A percentile compares a stretch with the other conserved stretches of the same genome.
phyloP scores from a whole-genome alignment of 805 yeast species.

The Barnettozyma pratensis region DNA sequence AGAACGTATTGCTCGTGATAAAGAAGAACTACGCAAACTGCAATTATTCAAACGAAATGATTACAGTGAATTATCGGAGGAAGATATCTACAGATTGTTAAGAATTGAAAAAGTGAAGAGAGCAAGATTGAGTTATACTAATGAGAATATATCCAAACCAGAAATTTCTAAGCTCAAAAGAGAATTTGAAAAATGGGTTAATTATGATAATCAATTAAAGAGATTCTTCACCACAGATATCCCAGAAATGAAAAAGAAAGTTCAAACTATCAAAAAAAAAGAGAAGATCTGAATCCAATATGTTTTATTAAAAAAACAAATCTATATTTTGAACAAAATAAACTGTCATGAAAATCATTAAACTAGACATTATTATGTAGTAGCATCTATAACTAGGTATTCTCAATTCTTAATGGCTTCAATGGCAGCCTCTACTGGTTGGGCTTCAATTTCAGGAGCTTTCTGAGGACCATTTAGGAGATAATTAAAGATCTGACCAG shows the following conservation, averaged over 20 bases:
- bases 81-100: slow-evolving; percentile 14
- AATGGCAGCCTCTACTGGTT: background rate
- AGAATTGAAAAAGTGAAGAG: slow-evolving; percentile 19
- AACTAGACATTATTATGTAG: background rate
- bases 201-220: slow-evolving; percentile 19
- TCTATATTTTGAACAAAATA: background rate
- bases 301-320: too few relatives aligned
- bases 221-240: slow-evolving; percentile 18
- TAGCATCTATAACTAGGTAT: background rate
- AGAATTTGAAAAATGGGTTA: slow-evolving; percentile 19
- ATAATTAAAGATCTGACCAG: slow-evolving; percentile 51
- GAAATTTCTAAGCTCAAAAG: slow-evolving; percentile 11
- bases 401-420: background rate
- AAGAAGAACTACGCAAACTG: background rate
- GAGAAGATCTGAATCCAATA: slow-evolving; percentile 1
- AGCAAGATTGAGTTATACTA: slow-evolving; percentile 11
- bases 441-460: background rate
- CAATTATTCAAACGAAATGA: slow-evolving; percentile 2
- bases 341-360: slow-evolving; percentile 8
- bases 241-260: slow-evolving; percentile 17
- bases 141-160: slow-evolving; percentile 17
- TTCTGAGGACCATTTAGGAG: slow-evolving; percentile 5
- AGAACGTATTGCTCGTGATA: background rate
- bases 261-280: slow-evolving; percentile 10
- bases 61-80: slow-evolving; percentile 11